Base-by-base conservation (phyloP, 345 rosid species). In the Rhizophora apiculata region DNA sequence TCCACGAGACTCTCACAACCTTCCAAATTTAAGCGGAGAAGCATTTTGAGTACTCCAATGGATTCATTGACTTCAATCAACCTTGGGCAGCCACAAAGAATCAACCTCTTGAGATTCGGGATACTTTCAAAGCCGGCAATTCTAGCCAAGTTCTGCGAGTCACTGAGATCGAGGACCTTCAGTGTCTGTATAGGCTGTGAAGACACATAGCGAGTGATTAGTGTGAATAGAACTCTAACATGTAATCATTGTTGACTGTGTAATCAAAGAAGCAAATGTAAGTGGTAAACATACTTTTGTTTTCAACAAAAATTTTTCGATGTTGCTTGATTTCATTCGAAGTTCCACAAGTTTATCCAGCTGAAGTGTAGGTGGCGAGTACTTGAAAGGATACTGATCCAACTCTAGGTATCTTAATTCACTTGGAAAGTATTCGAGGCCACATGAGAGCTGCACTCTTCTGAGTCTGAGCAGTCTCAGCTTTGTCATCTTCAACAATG, bases 271-370 rank as follows among this genome's bases (percentile, higher is more conserved):
- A 39, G 46, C 4, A 6, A 63, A 39, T 2, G 37, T 5, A 6
- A 3, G 34, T 2, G 3, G 31, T 18, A 53, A 18, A 48, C 65
- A 20, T 63, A 71, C 74, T 46, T 63, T 54, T 6, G 37, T 27
- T 54, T 59, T 64, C 60, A 62, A 36, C 73, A 60, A 70, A 18
- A 61, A 8, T 15, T 62, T 49, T 54, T 52, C 52, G 6, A 62
- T 54, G 16, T 21, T 21, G 21, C 73, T 71, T 46, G 19, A 37
- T 16, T 51, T 43, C 63, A 71, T 20, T 26, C 37, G 55, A 21
- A 71, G 75, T 30, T 63, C 68, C n/a, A 64, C 64, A 29, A 71
- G 75, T 20, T 64, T 43, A 31, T 63, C 29, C 2, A 67, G 63
- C 54, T 57, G 68, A 61, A 63, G 64, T 6, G 9, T 57, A 5